Evolutionary conservation across 2,329 filamentous ascomycete species (phyloP).

Genomic region (Epichloe gansuensis): DNA sequence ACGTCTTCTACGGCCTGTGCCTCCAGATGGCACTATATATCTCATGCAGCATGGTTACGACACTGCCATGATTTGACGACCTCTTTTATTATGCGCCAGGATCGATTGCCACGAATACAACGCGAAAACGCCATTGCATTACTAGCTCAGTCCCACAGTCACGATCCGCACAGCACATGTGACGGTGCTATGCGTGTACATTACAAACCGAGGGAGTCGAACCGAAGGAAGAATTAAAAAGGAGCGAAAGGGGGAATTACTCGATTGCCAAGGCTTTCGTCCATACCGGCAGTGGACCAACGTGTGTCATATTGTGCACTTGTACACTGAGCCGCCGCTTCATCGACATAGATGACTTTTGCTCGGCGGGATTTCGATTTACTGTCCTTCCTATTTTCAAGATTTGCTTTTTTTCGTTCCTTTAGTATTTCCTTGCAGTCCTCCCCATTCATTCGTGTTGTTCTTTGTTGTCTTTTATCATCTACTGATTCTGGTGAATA

Average conservation of each 20-base stretch:
- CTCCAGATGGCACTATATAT: constrained; percentile 13
- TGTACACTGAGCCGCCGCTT: constrained; percentile 20
- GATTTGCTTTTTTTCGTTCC: constrained; percentile 7
- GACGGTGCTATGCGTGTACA: constrained; percentile 23
- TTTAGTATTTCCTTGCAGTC: constrained; percentile 9
- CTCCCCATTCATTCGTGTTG: constrained; percentile 4
- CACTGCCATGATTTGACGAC: constrained; percentile 29
- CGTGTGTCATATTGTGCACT: constrained; percentile 17
- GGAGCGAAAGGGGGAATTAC: constrained; percentile 6
- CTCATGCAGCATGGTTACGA: constrained; percentile 24
- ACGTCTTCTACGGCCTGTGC: constrained; percentile 11
- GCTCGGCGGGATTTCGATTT: constrained; percentile 12
- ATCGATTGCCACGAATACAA: constrained; percentile 16
- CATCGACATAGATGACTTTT: constrained; percentile 18
- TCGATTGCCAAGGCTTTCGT: constrained; percentile 1
- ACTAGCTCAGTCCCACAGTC: constrained; percentile 12
- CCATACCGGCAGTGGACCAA: constrained; percentile 5
- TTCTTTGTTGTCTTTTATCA: constrained; percentile 1
- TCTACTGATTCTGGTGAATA: not conserved
- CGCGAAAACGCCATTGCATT: constrained; percentile 11
- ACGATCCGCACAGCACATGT: constrained; percentile 17
- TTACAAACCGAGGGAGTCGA: constrained; percentile 16
- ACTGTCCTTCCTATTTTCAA: constrained; percentile 10
- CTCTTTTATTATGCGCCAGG: constrained; percentile 23
- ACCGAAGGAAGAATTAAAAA: not conserved